Base-by-base conservation (phyloP, 305 asterid species). In the Rubia balearica region DNA sequence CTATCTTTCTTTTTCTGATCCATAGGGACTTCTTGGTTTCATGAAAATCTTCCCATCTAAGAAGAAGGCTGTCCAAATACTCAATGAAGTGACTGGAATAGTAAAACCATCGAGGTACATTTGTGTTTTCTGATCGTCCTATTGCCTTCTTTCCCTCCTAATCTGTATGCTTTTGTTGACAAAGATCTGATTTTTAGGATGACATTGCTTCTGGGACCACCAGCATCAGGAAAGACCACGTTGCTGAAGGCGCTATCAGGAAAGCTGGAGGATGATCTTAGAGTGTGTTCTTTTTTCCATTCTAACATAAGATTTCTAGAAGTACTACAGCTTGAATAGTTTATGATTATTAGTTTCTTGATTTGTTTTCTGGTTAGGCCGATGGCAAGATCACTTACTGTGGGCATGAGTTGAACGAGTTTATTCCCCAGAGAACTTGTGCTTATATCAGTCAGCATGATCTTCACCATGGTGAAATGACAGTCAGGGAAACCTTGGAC, bases 141-240 rank as follows among this genome's bases (percentile, higher is more conserved):
- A 33, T 33, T 1, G 36, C 36, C 2, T 33, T 4, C 36, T 33
- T 17, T 65, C 4, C 27, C 16, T 24, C 13, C 1, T 21, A 14
- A 41, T 22, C 6, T 33, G 27, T 2, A 24, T 2, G 11, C 45
- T 57, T 73, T 67, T 30, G 49, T 30, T 38, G 65, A 49, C 17
- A 63, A n/a, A 19, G 13, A 30, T 74, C 22, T 63, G 51, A 46
- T 75, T 66, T 75, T 57, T 61, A 93, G 98, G 88, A 82, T 88
- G 92, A 85, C 97, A 7, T 86, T 93, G 33, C 96, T 93, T 75
- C 92, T 93, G 36, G 98, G 98, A 69, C 98, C 98, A 74, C 98
- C 98, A 0, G 86, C 96, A n/a, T 68, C 97, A 10, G 98, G 98
- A 56, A 93, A 93, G 79, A 90, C 98, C 14, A 82, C 87, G n/a